Percentiles rank a stretch among this genome's conserved stretches.
phyloP scores from a whole-genome alignment of 768 basidiomycete genomes.

The Pleurotus giganteus region DNA sequence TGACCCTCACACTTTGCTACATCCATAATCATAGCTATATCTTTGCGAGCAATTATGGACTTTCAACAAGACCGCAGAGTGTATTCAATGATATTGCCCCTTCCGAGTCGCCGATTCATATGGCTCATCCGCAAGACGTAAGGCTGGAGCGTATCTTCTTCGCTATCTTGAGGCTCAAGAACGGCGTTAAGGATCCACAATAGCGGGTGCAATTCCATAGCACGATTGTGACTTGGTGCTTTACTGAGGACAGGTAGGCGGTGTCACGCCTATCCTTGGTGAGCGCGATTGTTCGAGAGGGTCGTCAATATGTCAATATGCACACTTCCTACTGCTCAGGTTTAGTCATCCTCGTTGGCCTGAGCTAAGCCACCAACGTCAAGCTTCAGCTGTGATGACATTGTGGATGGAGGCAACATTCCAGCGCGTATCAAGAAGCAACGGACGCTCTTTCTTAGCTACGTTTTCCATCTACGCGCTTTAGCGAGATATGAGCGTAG shows the following conservation, averaged over 20 bases:
- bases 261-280: background rate
- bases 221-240: background rate
- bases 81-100: background rate
- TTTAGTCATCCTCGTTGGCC: too few species aligned
- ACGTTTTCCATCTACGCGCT: constrained; percentile 4
- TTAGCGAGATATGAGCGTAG: constrained; percentile 10
- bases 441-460: background rate
- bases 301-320: too few species aligned
- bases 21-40: too few species aligned
- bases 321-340: too few species aligned
- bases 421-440: background rate
- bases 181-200: constrained; percentile 2
- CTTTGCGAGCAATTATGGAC: too few species aligned
- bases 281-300: too few species aligned
- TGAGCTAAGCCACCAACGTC: background rate
- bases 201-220: background rate
- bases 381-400: background rate
- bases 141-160: background rate
- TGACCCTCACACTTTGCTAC: too few species aligned
- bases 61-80: too few species aligned
- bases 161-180: constrained; percentile 1
- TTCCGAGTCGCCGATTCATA: background rate
- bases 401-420: background rate
- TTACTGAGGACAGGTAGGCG: background rate
- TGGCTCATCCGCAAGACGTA: background rate